Percentiles rank a stretch among this genome's conserved stretches.
Conservation (phyloP, 306 rosid species). For the peach (Prunus persica) region Prunus_persica_NCBIv2 NC_034016.1:3306501-3307000, state of each 20-base stretch:
- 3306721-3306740: constrained; percentile 24
- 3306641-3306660: constrained; percentile 68
- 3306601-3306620: constrained; percentile 71
- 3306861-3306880: not conserved
- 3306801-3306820: not conserved
- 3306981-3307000: not conserved
- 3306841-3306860: not conserved
- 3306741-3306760: not conserved
- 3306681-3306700: constrained; percentile 88
- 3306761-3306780: not conserved
- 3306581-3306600: not conserved
- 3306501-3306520: not conserved
- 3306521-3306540: not conserved
- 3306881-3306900: no score
- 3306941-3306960: not conserved
- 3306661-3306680: constrained; percentile 88
- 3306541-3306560: not conserved
- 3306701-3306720: constrained; percentile 86
- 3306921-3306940: not conserved
- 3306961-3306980: not conserved
- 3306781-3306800: not conserved
- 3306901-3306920: not conserved
- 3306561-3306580: not conserved
- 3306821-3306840: not conserved
- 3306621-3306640: constrained; percentile 73